These are phyloP conservation scores for Pseudozyma tsukubaensis DNA, from an alignment of 1,284 basidiomycete genomes.

Conservation along the genomic window DNA sequence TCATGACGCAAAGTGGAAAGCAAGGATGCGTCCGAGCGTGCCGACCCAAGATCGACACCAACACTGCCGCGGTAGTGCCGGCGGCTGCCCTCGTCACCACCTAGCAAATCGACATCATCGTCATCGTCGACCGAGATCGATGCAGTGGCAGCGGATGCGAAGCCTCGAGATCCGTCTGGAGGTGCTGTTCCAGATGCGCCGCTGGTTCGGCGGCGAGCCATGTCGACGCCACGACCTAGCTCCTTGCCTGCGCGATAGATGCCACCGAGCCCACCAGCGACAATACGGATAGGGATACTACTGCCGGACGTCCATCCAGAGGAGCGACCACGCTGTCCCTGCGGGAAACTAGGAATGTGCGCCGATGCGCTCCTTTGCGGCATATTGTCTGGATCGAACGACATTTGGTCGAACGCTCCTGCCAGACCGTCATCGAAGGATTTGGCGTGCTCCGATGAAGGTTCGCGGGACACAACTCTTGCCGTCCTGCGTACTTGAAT, in stretches of 20 bases:
- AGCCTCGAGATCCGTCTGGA: neutral
- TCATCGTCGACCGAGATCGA: slow-evolving; percentile 44
- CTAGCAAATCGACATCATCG: slow-evolving; percentile 36
- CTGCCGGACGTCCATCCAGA: slow-evolving; percentile 40
- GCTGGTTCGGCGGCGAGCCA: slow-evolving; percentile 35
- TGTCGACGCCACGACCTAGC: slow-evolving; percentile 47
- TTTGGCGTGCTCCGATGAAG: slow-evolving; percentile 12
- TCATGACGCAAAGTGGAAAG: slow-evolving; percentile 28
- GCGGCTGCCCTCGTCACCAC: slow-evolving; percentile 24
- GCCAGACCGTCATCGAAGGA: slow-evolving; percentile 39
- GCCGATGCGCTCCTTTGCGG: slow-evolving; percentile 28
- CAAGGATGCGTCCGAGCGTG: slow-evolving; percentile 24
- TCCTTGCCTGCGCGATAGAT: slow-evolving; percentile 46
- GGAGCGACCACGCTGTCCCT: slow-evolving; percentile 41
- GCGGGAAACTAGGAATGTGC: slow-evolving; percentile 47
- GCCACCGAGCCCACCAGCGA: slow-evolving; percentile 46
- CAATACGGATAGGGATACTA: slow-evolving; percentile 51
- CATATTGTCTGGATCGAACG: slow-evolving; percentile 22
- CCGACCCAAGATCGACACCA: slow-evolving; percentile 14
- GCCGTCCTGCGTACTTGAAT: slow-evolving; percentile 40
- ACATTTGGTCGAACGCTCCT: slow-evolving; percentile 35
- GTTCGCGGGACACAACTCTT: slow-evolving; percentile 29
- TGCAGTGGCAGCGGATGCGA: neutral
- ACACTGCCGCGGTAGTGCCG: neutral
- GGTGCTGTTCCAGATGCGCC: slow-evolving; percentile 12